Percentiles rank a stretch among this genome's conserved stretches.
Evolutionary conservation across 495 filamentous ascomycete genomes (phyloP).

Genomic region (Thermothielavioides terrestris): DNA sequence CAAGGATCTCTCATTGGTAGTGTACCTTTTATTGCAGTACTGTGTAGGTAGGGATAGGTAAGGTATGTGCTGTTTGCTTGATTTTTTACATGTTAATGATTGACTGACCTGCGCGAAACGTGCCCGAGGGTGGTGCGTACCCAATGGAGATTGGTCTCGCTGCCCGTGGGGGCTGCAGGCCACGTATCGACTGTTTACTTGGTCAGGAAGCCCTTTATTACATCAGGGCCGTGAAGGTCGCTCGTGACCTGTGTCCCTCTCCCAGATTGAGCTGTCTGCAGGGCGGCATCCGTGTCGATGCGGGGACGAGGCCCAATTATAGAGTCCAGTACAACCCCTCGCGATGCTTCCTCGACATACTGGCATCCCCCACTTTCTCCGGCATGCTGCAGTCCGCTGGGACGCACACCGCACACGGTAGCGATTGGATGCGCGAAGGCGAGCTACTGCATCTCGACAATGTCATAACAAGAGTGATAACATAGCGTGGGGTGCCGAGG

Average conservation of each 20-base stretch:
- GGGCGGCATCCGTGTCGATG: background rate
- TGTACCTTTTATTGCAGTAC: background rate
- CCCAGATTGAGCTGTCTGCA: conserved; percentile 12
- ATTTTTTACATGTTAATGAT: too few relatives aligned
- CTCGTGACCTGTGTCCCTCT: conserved; percentile 2
- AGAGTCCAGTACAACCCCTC: background rate
- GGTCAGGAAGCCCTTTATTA: too few relatives aligned
- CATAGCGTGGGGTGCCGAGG: background rate
- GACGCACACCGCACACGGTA: too few relatives aligned
- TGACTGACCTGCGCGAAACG: too few relatives aligned
- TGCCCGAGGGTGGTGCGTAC: background rate
- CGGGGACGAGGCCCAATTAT: conserved; percentile 1
- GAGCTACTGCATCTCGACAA: background rate
- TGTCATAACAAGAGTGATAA: background rate
- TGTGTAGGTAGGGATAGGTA: too few relatives aligned
- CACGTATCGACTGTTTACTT: background rate
- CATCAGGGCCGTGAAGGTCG: background rate
- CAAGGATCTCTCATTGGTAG: background rate
- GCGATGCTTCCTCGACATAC: conserved; percentile 1
- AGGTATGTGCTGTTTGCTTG: too few relatives aligned
- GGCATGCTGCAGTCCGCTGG: background rate
- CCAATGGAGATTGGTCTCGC: background rate
- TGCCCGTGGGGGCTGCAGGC: background rate
- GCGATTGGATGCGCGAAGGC: background rate
- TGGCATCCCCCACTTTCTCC: conserved; percentile 2